Conservation (phyloP, 345 rosid genomes). For the Psidium friedrichsthalianum region DNA sequence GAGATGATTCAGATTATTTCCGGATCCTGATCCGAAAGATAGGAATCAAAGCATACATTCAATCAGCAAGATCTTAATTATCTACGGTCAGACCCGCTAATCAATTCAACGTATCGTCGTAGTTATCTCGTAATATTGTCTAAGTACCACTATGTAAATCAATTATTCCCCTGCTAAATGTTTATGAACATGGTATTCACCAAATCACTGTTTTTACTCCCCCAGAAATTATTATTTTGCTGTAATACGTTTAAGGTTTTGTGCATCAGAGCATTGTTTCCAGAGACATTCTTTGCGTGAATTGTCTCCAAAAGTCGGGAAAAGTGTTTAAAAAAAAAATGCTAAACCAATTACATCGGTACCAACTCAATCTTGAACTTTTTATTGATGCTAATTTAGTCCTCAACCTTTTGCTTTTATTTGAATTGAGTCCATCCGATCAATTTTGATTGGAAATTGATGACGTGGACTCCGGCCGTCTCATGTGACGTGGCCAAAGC, state of each 20-base stretch:
- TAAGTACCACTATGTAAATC: not conserved
- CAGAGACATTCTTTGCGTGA: not conserved
- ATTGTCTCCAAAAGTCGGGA: not conserved
- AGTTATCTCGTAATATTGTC: not conserved
- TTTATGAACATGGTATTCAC: too few species aligned
- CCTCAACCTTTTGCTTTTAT: too few species aligned
- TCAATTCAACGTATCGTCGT: rapidly evolving
- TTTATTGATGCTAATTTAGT: too few species aligned
- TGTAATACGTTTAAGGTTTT: not conserved
- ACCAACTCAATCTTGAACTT: too few species aligned
- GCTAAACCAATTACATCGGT: too few species aligned
- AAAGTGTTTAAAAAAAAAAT: too few species aligned
- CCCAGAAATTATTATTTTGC: not conserved
- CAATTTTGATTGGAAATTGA: too few species aligned
- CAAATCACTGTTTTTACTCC: not conserved
- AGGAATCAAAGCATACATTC: not conserved
- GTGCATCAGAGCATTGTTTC: not conserved
- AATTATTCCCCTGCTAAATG: too few species aligned
- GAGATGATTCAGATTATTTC: not conserved
- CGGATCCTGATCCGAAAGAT: not conserved
- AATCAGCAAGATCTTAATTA: not conserved
- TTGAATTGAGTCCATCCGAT: too few species aligned
- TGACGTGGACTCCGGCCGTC: too few species aligned
- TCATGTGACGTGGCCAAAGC: too few species aligned
- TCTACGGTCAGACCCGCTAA: not conserved